Conservation (phyloP, 345 rosid species). For the Ailanthus altissimus region DNA sequence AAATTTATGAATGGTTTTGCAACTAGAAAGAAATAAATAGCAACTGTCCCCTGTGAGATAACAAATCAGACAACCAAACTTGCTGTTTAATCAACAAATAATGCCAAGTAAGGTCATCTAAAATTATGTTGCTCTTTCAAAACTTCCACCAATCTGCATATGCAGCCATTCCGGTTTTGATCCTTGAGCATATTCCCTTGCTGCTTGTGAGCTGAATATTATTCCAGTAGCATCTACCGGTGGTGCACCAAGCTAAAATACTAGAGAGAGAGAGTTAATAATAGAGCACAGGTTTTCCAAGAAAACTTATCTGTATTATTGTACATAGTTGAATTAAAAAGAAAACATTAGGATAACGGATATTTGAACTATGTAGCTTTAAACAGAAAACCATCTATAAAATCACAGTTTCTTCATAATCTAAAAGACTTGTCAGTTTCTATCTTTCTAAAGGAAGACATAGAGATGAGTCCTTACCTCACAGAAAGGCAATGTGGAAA, state of each 20-base stretch:
- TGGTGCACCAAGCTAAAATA: conserved; percentile 48
- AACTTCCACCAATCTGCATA: conserved; percentile 75
- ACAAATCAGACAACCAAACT: conserved; percentile 14
- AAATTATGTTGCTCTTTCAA: conserved; percentile 50
- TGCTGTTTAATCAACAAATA: conserved; percentile 9
- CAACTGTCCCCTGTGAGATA: conserved; percentile 8
- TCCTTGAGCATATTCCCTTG: conserved; percentile 56
- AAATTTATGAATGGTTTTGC: conserved; percentile 15
- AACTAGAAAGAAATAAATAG: conserved; percentile 4
- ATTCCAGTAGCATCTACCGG: conserved; percentile 57
- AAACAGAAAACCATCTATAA: no score
- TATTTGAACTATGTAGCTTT: background rate
- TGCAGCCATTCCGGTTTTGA: conserved; percentile 75
- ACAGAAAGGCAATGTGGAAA: no score
- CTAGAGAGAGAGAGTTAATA: conserved; percentile 3
- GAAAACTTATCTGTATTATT: background rate
- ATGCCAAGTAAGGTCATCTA: background rate
- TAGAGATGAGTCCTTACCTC: no score
- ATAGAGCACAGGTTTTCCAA: background rate
- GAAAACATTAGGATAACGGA: no score
- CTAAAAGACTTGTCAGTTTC: no score
- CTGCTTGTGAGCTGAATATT: conserved; percentile 62
- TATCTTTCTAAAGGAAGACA: no score
- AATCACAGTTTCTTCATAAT: no score
- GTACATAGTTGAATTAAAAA: no score